A percentile compares a stretch with the other conserved stretches of the same genome.
phyloP scores from a whole-genome alignment of 1,284 basidiomycete species.

The Mrakiaceae sp. region DNA sequence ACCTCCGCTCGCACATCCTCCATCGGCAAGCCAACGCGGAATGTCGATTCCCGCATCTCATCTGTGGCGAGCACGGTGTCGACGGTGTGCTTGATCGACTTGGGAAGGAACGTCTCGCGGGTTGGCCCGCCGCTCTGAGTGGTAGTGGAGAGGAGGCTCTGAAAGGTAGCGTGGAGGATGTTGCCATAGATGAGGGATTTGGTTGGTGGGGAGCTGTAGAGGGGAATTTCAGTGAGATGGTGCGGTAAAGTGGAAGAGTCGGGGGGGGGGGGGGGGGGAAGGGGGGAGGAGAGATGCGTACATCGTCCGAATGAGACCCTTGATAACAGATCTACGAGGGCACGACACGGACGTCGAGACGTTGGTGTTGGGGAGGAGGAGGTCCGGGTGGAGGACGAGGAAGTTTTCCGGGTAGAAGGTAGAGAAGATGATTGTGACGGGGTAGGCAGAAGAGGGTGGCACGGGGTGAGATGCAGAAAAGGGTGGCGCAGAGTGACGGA shows the following conservation, averaged over 20 bases:
- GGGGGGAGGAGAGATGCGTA: background rate
- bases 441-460: background rate
- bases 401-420: constrained; percentile 30
- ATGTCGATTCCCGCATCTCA: constrained; percentile 30
- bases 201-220: constrained; percentile 22
- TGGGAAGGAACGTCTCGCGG: background rate
- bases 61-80: constrained; percentile 25
- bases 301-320: constrained; percentile 45
- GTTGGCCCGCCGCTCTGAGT: background rate
- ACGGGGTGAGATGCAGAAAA: constrained; percentile 25
- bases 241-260: background rate
- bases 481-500: background rate
- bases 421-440: constrained; percentile 23
- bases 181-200: constrained; percentile 67
- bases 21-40: constrained; percentile 31
- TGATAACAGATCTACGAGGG: constrained; percentile 65
- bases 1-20: constrained; percentile 32
- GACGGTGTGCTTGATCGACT: constrained; percentile 23
- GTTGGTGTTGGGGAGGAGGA: constrained; percentile 76
- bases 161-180: constrained; percentile 78
- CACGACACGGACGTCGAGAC: constrained; percentile 73
- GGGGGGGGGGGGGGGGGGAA: background rate
- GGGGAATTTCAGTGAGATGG: background rate
- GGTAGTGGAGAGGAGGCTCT: constrained; percentile 47
- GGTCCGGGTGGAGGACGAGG: constrained; percentile 76